Evolutionary conservation across 2,329 filamentous ascomycete species (phyloP), one percentile per base, ranked within the genome.

Genomic region (Aaosphaeria pasadenensis): DNA sequence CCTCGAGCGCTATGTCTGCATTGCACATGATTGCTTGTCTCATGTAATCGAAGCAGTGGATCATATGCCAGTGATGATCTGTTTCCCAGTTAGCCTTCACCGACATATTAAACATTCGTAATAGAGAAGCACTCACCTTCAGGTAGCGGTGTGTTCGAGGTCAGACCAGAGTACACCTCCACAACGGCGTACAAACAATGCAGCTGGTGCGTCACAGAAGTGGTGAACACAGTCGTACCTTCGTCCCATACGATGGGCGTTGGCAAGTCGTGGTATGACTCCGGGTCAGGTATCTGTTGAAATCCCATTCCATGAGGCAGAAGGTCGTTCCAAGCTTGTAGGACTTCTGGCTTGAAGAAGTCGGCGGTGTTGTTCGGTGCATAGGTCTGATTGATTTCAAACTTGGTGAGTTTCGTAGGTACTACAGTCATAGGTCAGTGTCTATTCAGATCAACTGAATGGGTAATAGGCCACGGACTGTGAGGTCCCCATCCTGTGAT

Each of bases 21-120:
- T 41, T 50, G 40, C 65, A 69, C 55, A 66, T 52, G 39, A 69
- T 69, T 1, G 64, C 59, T 43, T 69, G 64, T 1, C 64, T 57
- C 62, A 69, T 60, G 49, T 67, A 69, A 39, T 69, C 65, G 43
- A 67, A 69, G 55, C 65, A 67, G 43, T 69, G 65, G 28, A 67
- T 69, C 62, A 67, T 67, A 44, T 69, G 65, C 65, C 64, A 67
- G 51, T 67, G 65, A 44, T 68, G 64, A 42, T 67, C 63, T 24
- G 3, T 24, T 24, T 24, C 17, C 17, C 17, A 24, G 17, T 24
- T 24, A 24, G 17, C 17, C 17, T 24, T 24, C 17, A 24, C 17
- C 17, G 17, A 24, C 17, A 24, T 24, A 24, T 24, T 24, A 3
- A 24, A 24, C 17, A 24, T 24, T 24, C 17, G 17, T 24, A 24